These are phyloP conservation scores for Mycena alexandri DNA, from an alignment of 768 basidiomycete species.

Conservation along the genomic window DNA sequence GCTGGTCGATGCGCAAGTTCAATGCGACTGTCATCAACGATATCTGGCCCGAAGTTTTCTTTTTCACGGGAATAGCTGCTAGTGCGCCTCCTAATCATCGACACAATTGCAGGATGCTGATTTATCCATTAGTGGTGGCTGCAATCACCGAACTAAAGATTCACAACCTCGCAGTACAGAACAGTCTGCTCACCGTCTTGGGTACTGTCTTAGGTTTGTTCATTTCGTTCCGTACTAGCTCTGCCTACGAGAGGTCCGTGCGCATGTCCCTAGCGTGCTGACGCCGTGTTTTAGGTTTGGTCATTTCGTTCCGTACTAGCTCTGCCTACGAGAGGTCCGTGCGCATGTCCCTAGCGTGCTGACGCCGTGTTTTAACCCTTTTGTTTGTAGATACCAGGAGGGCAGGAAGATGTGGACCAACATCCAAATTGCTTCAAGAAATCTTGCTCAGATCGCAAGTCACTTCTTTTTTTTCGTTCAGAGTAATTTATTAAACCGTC, in stretches of 20 bases:
- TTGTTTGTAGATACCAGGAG: conserved; percentile 66
- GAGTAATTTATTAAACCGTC: background rate
- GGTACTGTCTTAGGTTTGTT: conserved; percentile 73
- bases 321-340: conserved; percentile 76
- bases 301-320: conserved; percentile 79
- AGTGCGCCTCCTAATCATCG: conserved; percentile 52
- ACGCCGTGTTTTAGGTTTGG: conserved; percentile 56
- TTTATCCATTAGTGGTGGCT: conserved; percentile 18
- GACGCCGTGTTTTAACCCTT: background rate
- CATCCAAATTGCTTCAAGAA: conserved; percentile 66
- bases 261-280: too few relatives aligned
- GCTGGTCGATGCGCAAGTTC: conserved; percentile 52
- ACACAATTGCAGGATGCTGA: conserved; percentile 1
- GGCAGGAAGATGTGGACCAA: conserved; percentile 81
- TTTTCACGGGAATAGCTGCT: conserved; percentile 71
- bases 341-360: too few relatives aligned
- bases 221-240: conserved; percentile 79
- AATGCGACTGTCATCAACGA: conserved; percentile 66
- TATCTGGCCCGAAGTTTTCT: conserved; percentile 73
- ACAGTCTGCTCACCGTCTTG: conserved; percentile 70
- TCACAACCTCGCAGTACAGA: conserved; percentile 28
- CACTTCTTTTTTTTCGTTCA: conserved; percentile 15
- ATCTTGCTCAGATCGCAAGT: conserved; percentile 68
- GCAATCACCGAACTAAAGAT: conserved; percentile 27
- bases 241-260: conserved; percentile 73